phyloP scores from a whole-genome alignment of 176 grass and related monocot species.

The Paspalum vaginatum region DNA sequence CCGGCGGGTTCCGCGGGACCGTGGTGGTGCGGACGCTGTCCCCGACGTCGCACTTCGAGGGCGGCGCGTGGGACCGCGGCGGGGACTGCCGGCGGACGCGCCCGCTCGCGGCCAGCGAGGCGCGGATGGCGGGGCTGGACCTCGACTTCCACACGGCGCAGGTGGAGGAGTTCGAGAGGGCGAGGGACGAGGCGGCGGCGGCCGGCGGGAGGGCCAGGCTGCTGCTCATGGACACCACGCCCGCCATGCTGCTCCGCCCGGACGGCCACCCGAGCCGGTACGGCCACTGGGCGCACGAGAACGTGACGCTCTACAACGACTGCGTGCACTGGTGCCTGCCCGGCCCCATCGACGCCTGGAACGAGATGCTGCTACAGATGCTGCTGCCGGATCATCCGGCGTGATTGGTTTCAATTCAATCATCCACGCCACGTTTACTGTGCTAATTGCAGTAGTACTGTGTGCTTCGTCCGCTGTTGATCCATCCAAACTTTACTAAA shows the following conservation, averaged over 20 bases:
- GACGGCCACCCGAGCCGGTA: constrained; percentile 75
- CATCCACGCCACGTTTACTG: no score
- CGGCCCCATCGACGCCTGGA: constrained; percentile 56
- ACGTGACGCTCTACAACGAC: constrained; percentile 58
- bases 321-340: constrained; percentile 69
- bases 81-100: constrained; percentile 56
- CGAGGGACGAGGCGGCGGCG: not conserved
- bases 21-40: constrained; percentile 60
- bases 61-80: constrained; percentile 70
- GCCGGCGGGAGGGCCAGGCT: not conserved
- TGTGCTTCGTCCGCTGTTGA: no score
- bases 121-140: constrained; percentile 35
- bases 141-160: constrained; percentile 48
- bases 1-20: constrained; percentile 9
- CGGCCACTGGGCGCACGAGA: constrained; percentile 51
- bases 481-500: no score
- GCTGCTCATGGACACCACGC: constrained; percentile 56
- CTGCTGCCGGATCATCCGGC: not conserved
- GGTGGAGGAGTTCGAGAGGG: constrained; percentile 59
- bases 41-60: constrained; percentile 74
- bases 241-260: constrained; percentile 52
- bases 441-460: no score
- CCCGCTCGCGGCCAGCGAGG: constrained; percentile 38
- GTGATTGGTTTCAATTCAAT: not conserved
- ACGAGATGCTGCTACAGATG: constrained; percentile 61